A percentile compares a stretch with the other conserved stretches of the same genome.
These are phyloP conservation scores for Skeletonema potamos DNA, from an alignment of 108 stramenopile genomes.

Conservation along the genomic window DNA sequence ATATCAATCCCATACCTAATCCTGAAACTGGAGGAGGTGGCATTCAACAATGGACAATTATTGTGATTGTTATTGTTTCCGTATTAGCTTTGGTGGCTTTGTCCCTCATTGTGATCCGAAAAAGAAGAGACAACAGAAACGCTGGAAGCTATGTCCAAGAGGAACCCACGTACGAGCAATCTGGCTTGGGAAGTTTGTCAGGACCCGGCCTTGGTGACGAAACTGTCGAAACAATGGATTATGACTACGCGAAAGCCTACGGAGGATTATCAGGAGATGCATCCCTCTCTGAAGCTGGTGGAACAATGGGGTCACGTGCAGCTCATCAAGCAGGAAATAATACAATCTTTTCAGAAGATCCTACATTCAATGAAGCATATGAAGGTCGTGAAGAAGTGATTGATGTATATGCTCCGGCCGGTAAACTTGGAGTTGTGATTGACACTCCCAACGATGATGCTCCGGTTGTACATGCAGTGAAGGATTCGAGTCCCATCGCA, in stretches of 20 bases:
- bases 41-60: background rate
- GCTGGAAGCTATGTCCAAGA: background rate
- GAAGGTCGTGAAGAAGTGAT: slow-evolving; percentile 68
- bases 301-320: slow-evolving; percentile 73
- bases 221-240: slow-evolving; percentile 74
- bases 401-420: slow-evolving; percentile 80
- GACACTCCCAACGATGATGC: slow-evolving; percentile 88
- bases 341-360: slow-evolving; percentile 47
- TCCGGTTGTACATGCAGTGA: slow-evolving; percentile 86
- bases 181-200: background rate
- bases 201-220: background rate
- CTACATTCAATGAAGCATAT: slow-evolving; percentile 37
- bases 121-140: background rate
- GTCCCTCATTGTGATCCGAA: background rate
- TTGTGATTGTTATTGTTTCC: background rate
- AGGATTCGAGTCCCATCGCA: slow-evolving; percentile 80
- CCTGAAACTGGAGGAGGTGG: background rate
- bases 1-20: background rate
- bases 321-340: slow-evolving; percentile 55
- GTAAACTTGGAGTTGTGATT: slow-evolving; percentile 90
- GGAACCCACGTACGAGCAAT: background rate
- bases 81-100: background rate
- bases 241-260: slow-evolving; percentile 87
- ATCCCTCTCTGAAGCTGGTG: slow-evolving; percentile 74
- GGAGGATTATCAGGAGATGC: slow-evolving; percentile 66